These are phyloP conservation scores for Myxozyma neglecta DNA, from an alignment of 805 yeast genomes.

Conservation along the genomic window DNA sequence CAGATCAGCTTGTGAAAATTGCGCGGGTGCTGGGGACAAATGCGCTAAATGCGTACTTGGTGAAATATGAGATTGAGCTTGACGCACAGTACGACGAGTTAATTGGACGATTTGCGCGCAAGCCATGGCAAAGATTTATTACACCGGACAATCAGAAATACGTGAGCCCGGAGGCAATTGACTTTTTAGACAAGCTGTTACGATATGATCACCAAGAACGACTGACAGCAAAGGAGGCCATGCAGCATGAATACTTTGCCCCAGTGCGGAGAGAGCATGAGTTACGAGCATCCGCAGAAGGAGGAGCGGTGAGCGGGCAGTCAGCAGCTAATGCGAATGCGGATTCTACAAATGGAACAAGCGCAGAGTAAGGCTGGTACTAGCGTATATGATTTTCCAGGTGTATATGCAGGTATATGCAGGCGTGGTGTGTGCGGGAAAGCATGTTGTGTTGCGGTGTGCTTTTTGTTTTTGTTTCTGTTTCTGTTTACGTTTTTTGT, in stretches of 20 bases:
- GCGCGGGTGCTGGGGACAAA: constrained; percentile 86
- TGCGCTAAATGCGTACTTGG: constrained; percentile 64
- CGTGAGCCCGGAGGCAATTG: constrained; percentile 69
- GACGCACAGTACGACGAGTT: constrained; percentile 76
- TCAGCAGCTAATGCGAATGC: not conserved
- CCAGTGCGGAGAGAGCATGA: constrained; percentile 38
- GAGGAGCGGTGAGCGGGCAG: not conserved
- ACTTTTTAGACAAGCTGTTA: constrained; percentile 74
- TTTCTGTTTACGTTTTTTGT: not conserved
- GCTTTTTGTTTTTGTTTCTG: not conserved
- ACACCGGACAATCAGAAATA: constrained; percentile 68
- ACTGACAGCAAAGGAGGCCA: constrained; percentile 84
- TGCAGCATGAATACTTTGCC: constrained; percentile 57
- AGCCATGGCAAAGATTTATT: constrained; percentile 83
- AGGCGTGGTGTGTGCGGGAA: not conserved
- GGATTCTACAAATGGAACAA: not conserved
- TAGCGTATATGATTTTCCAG: not conserved
- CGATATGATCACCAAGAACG: constrained; percentile 87
- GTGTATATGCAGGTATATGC: too few relatives aligned
- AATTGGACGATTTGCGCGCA: constrained; percentile 67
- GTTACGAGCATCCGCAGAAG: constrained; percentile 11
- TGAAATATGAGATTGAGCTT: constrained; percentile 68
- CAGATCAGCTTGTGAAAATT: constrained; percentile 87
- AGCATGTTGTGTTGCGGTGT: not conserved
- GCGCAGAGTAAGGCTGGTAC: not conserved